These are phyloP conservation scores for Modicella reniformis DNA, from an alignment of 371 early-diverging fungal genomes.

Conservation along the genomic window DNA sequence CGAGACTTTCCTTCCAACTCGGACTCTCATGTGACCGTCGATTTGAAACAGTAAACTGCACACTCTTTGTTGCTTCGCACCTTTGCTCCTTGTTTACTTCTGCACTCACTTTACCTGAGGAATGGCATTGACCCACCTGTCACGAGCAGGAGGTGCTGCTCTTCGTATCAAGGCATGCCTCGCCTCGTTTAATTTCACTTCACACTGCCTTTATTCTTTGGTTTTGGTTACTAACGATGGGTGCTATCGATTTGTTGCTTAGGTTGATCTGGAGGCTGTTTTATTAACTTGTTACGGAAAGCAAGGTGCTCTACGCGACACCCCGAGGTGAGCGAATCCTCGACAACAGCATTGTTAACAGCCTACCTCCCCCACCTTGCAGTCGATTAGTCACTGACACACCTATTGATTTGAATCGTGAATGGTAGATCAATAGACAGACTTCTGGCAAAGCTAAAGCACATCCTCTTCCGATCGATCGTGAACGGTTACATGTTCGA, in stretches of 20 bases:
- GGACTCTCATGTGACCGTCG: too few species aligned
- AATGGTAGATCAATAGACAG: slow-evolving; percentile 16
- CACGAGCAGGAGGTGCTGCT: slow-evolving; percentile 29
- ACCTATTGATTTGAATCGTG: too few species aligned
- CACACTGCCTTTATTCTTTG: not conserved
- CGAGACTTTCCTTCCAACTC: too few species aligned
- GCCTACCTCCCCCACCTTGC: too few species aligned
- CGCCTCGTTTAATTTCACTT: not conserved
- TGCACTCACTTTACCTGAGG: not conserved
- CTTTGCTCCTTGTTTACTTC: not conserved
- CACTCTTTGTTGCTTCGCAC: too few species aligned
- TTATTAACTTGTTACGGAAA: slow-evolving; percentile 22
- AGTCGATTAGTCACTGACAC: too few species aligned
- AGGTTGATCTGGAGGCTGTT: slow-evolving; percentile 50
- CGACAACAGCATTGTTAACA: not conserved
- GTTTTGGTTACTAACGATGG: not conserved
- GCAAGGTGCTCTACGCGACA: not conserved
- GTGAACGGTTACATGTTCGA: slow-evolving; percentile 50
- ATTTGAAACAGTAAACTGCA: too few species aligned
- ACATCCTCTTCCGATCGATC: slow-evolving; percentile 7
- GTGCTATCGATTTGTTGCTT: not conserved
- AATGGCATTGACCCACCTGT: slow-evolving; percentile 38
- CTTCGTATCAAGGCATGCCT: slow-evolving; percentile 39
- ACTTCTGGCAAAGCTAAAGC: slow-evolving; percentile 15
- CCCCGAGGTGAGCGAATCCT: slow-evolving; percentile 7